A percentile compares a stretch with the other conserved stretches of the same genome.
Evolutionary conservation across 169 alveolate genomes (phyloP).

Genomic region (Babesia gibsoni): DNA sequence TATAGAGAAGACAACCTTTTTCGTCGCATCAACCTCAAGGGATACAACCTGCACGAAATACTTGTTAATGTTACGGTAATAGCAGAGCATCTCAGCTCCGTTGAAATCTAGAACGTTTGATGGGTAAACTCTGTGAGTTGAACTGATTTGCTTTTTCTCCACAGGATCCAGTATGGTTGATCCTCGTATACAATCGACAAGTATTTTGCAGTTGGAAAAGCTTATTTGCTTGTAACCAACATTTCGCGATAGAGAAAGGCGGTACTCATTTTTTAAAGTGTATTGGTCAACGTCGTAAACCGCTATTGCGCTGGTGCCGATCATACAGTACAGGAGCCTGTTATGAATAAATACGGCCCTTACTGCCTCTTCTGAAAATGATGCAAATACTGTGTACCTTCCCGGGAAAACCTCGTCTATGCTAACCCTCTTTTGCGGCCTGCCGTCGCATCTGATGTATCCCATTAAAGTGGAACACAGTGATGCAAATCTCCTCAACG

Average conservation of each 20-base stretch:
- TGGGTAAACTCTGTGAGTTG: slow-evolving; percentile 33
- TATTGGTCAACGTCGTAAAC: slow-evolving; percentile 47
- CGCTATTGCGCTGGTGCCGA: slow-evolving; percentile 47
- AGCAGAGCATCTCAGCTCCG: slow-evolving; percentile 49
- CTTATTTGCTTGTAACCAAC: slow-evolving; percentile 34
- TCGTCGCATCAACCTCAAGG: not conserved
- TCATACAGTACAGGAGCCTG: slow-evolving; percentile 35
- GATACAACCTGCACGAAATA: slow-evolving; percentile 22
- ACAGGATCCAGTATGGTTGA: slow-evolving; percentile 35
- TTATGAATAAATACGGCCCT: slow-evolving; percentile 39
- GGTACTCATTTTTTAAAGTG: not conserved
- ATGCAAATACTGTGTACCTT: slow-evolving; percentile 55
- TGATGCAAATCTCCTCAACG: slow-evolving; percentile 8
- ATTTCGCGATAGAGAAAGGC: slow-evolving; percentile 21
- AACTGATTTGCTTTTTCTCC: slow-evolving; percentile 21
- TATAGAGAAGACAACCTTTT: slow-evolving; percentile 31
- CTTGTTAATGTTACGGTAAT: slow-evolving; percentile 34
- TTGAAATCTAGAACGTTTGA: slow-evolving; percentile 48
- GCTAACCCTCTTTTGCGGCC: not conserved
- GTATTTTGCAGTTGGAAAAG: slow-evolving; percentile 17
- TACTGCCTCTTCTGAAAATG: slow-evolving; percentile 55
- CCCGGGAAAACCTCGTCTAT: slow-evolving; percentile 27
- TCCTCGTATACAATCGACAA: slow-evolving; percentile 34
- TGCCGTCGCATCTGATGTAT: slow-evolving; percentile 10
- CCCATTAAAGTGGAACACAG: slow-evolving; percentile 2